Evolutionary conservation across 1,284 basidiomycete genomes (phyloP), one percentile per base, ranked within the genome.

Genomic region (Peniophora sp.): DNA sequence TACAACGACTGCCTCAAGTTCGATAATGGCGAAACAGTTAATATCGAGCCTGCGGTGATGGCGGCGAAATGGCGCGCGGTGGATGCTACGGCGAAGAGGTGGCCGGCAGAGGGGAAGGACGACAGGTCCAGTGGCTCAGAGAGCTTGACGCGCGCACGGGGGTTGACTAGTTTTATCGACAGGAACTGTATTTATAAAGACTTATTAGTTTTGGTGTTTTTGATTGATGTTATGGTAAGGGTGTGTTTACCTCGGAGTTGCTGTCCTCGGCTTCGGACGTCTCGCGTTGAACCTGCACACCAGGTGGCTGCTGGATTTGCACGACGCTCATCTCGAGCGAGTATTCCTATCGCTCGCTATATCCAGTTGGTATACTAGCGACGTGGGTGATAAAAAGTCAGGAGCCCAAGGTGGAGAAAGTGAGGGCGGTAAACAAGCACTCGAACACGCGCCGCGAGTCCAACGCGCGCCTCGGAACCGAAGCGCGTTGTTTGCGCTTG

Each of bases 41-140:
- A 63, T 24, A 68, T 85, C 63, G 60, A 45, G 12, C 64, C 67
- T 22, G 67, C 68, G 47, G 63, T 69, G 9, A 78, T 73, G 43
- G 83, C 83, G 45, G 75, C 80, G 65, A 88, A 89, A 77, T 78
- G 87, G 34, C 77, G 81, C 55, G 69, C 74, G 12, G 69, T 63
- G 59, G 83, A 85, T 2, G 80, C 73, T 3, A 77, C 69, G 3
- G 78, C 73, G 56, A 89, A 77, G 17, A 85, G 62, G 56, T 69
- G 57, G 53, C 63, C 57, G 49, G 67, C 73, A 10, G 65, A 65
- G 1, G 72, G 68, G 46, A 74, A 59, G 2, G 68, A 54, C 14
- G 73, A 61, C 20, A 76, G 66, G 53, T 72, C 67, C 17, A 83
- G 62, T 2, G 73, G 68, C 3, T 70, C 62, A 12, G 85, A 88